Evolutionary conservation across 208 protist species (phyloP).

Genomic region (Crithidia mellificae): DNA sequence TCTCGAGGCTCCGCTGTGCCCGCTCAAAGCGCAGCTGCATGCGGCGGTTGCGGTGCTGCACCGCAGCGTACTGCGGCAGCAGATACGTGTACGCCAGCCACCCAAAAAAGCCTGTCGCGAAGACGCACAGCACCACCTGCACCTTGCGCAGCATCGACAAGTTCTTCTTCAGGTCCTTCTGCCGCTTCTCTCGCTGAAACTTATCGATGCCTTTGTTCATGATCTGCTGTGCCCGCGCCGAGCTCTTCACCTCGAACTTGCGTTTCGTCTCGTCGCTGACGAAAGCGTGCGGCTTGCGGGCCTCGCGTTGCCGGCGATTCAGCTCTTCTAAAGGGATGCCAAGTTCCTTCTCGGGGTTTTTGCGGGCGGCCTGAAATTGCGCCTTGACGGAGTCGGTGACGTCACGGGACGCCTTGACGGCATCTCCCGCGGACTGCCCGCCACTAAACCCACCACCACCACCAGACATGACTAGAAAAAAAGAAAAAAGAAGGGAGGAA

Average conservation of each 20-base stretch:
- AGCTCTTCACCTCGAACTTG: slow-evolving; percentile 81
- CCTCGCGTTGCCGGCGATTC: slow-evolving; percentile 56
- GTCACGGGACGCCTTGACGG: slow-evolving; percentile 41
- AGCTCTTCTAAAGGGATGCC: slow-evolving; percentile 75
- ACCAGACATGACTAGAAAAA: slow-evolving; percentile 17
- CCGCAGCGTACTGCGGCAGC: slow-evolving; percentile 68
- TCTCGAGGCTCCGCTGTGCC: slow-evolving; percentile 40
- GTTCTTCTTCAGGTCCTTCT: slow-evolving; percentile 55
- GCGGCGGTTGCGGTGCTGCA: slow-evolving; percentile 61
- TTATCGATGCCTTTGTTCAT: slow-evolving; percentile 70
- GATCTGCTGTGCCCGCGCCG: slow-evolving; percentile 82
- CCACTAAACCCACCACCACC: slow-evolving; percentile 15
- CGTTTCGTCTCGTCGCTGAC: slow-evolving; percentile 42
- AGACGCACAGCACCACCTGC: slow-evolving; percentile 45
- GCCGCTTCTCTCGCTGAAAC: slow-evolving; percentile 65
- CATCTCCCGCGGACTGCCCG: slow-evolving; percentile 34
- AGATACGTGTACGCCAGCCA: slow-evolving; percentile 59
- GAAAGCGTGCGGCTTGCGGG: slow-evolving; percentile 49
- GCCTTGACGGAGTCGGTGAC: slow-evolving; percentile 39
- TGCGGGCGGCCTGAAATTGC: slow-evolving; percentile 38
- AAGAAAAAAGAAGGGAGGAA: neutral
- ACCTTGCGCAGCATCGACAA: slow-evolving; percentile 56
- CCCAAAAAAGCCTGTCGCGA: slow-evolving; percentile 40
- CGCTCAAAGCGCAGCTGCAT: slow-evolving; percentile 69
- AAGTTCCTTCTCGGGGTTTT: slow-evolving; percentile 64